These are phyloP conservation scores for Clonostachys rhizophaga DNA, from an alignment of 2,329 filamentous ascomycete species.

Conservation along the genomic window DNA sequence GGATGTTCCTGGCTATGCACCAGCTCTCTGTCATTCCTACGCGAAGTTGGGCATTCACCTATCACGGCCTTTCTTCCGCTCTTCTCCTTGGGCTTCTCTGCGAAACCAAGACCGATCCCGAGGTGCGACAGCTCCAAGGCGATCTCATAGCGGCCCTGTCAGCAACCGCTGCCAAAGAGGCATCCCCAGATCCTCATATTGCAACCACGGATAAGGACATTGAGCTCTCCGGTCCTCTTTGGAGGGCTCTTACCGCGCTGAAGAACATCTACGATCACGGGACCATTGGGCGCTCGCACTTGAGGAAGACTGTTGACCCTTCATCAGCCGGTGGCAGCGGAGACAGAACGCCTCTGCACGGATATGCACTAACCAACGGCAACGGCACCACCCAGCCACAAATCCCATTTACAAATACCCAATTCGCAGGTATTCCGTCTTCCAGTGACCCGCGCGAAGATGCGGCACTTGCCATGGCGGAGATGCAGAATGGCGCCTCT, in stretches of 20 bases:
- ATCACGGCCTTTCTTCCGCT: slow-evolving; percentile 62
- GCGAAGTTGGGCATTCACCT: slow-evolving; percentile 64
- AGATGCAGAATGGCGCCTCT: slow-evolving; percentile 51
- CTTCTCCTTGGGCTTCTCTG: slow-evolving; percentile 59
- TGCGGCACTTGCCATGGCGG: slow-evolving; percentile 60
- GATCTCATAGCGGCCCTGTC: slow-evolving; percentile 60
- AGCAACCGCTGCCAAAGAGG: slow-evolving; percentile 59
- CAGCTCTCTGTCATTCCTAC: slow-evolving; percentile 63
- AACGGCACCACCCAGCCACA: slow-evolving; percentile 2
- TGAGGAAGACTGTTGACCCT: slow-evolving; percentile 40
- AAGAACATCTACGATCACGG: slow-evolving; percentile 66
- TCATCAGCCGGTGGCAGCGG: slow-evolving; percentile 40
- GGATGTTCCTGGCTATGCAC: slow-evolving; percentile 67
- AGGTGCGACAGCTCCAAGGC: slow-evolving; percentile 59
- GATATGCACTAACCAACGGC: not conserved
- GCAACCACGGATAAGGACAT: slow-evolving; percentile 54
- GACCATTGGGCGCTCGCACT: slow-evolving; percentile 43
- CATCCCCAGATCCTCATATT: slow-evolving; percentile 46
- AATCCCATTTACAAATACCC: slow-evolving; percentile 11
- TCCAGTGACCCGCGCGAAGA: slow-evolving; percentile 51
- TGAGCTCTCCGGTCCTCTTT: slow-evolving; percentile 57
- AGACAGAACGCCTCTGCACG: slow-evolving; percentile 30
- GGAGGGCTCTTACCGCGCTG: slow-evolving; percentile 54
- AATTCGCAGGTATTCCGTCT: slow-evolving; percentile 14
- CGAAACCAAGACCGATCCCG: slow-evolving; percentile 58